phyloP scores from a whole-genome alignment of 139 green algal genomes.

The Tetraselmis striata region DNA sequence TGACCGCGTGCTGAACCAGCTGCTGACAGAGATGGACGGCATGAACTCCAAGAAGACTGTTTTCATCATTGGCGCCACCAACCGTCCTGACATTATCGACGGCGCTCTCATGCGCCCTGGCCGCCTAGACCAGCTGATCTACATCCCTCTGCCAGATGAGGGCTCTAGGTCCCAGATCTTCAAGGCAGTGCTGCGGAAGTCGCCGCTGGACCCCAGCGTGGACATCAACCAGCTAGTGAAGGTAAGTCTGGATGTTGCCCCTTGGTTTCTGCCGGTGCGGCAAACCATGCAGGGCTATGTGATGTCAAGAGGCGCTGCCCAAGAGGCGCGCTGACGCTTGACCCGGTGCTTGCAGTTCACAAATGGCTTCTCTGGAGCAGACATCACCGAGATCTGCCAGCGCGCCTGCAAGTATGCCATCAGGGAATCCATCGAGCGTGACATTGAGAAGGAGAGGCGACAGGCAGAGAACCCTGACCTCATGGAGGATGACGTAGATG shows the following conservation, averaged over 20 bases:
- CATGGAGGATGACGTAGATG: conserved; percentile 83
- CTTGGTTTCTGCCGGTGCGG: too few relatives aligned
- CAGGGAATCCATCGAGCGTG: conserved; percentile 86
- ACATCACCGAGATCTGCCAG: conserved; percentile 99
- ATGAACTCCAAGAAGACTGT: conserved; percentile 99
- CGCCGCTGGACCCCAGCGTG: conserved; percentile 87
- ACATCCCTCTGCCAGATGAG: conserved; percentile 98
- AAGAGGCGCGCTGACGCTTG: too few relatives aligned
- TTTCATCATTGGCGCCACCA: conserved; percentile 99
- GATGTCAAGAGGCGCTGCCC: too few relatives aligned
- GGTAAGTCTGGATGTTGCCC: too few relatives aligned
- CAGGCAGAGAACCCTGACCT: conserved; percentile 79
- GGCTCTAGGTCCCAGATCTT: conserved; percentile 84
- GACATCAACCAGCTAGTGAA: conserved; percentile 78
- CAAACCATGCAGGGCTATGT: too few relatives aligned
- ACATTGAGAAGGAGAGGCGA: conserved; percentile 80
- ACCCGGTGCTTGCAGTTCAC: too few relatives aligned
- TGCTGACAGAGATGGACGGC: conserved; percentile 99
- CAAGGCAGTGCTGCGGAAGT: conserved; percentile 92
- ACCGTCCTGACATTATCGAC: conserved; percentile 99
- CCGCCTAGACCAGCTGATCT: conserved; percentile 98
- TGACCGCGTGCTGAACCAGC: conserved; percentile 98
- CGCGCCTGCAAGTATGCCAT: conserved; percentile 95
- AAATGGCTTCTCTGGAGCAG: conserved; percentile 87
- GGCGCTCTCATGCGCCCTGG: conserved; percentile 91